These are phyloP conservation scores for Emergomyces pasteurianus DNA, from an alignment of 2,329 filamentous ascomycete species.

Conservation along the genomic window DNA sequence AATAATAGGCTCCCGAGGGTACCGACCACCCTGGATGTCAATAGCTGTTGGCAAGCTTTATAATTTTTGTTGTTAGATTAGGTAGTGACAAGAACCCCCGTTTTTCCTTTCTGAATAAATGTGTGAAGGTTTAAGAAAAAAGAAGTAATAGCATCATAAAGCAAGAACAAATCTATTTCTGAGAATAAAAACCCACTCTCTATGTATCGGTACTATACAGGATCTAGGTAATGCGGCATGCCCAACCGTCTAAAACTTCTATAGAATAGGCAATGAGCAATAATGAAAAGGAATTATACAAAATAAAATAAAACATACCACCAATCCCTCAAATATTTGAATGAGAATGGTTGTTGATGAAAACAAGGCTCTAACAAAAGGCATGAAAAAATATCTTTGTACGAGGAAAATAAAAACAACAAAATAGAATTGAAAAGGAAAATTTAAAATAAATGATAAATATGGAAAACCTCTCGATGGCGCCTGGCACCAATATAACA, in stretches of 20 bases:
- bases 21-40: too few relatives aligned
- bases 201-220: neutral
- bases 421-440: neutral
- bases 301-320: neutral
- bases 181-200: neutral
- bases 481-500: neutral
- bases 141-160: too few relatives aligned
- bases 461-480: neutral
- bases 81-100: too few relatives aligned
- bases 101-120: too few relatives aligned
- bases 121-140: too few relatives aligned
- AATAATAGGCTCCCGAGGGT: too few relatives aligned
- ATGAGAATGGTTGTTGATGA: neutral
- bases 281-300: neutral
- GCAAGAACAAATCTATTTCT: too few relatives aligned
- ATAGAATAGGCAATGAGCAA: neutral
- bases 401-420: neutral
- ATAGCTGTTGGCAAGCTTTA: too few relatives aligned
- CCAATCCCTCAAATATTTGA: neutral
- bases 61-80: too few relatives aligned
- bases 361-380: slow-evolving; percentile 2
- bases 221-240: too few relatives aligned
- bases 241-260: neutral
- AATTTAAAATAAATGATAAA: neutral
- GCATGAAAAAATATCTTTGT: neutral